Evolutionary conservation across 495 filamentous ascomycete species (phyloP), one percentile per base, ranked within the genome.

Genomic region (Aspergillus asperescens): DNA sequence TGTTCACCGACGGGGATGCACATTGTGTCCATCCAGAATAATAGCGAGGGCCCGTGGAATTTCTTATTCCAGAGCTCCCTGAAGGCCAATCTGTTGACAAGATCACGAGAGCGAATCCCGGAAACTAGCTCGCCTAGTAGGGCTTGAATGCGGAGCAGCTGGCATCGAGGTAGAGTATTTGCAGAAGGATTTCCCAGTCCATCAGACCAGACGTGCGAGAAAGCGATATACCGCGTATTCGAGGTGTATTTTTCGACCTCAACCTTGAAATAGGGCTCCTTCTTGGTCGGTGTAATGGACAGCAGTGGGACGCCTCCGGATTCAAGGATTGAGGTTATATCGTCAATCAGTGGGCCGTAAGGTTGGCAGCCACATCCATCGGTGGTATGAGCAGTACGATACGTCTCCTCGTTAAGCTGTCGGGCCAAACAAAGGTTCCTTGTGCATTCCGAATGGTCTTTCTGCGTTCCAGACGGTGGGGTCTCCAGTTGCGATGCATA

Each of bases 11-110:
- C 46, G 5, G 46, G 46, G 5, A 48, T 48, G 22, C 46, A 48
- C 31, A 48, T n/a, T 7, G 46, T 48, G 18, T 48, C 46, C 46
- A 48, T 48, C 46, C 46, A 48, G 23, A 48, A 48, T 5, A 37
- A 19, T 4, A 48, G 34, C 18, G 46, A 48, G 31, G 46, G 32
- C 1, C 46, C 46, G 23, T 39, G 46, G 46, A 39, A 48, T 27
- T 37, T 27, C 32, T 48, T 48, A 13, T 37, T 48, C 46, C 46
- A 48, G 31, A 48, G 46, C 8, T 37, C 34, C 16, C 32, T 27
- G 20, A 48, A 48, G 7, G 46, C 46, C 2, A 48, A 19, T 23
- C 46, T 15, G 18, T 48, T 48, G 13, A 48, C 46, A 7, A 48
- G 46, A 25, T 48, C 46, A 1, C 24, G 31, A 0, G 46, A 37